phyloP scores from a whole-genome alignment of 192 early-diverging fungal genomes.

The Backusella morwellensis region DNA sequence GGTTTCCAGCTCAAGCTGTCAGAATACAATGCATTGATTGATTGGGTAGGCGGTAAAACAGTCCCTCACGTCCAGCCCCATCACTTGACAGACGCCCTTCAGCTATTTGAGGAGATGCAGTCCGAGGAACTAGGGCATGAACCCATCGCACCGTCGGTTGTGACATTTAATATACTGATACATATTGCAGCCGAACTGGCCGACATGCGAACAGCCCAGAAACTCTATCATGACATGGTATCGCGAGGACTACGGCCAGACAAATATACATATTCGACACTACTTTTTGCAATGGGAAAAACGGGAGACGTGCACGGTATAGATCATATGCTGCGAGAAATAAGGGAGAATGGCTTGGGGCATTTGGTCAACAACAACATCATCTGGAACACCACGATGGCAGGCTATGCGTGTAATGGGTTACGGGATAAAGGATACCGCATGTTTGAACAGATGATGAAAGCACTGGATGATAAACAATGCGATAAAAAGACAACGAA shows the following conservation, averaged over 20 bases:
- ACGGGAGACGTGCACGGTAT: slow-evolving; percentile 28
- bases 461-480: neutral
- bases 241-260: slow-evolving; percentile 23
- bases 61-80: slow-evolving; percentile 17
- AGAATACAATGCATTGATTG: slow-evolving; percentile 34
- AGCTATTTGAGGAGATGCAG: slow-evolving; percentile 31
- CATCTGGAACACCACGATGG: slow-evolving; percentile 31
- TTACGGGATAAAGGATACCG: slow-evolving; percentile 17
- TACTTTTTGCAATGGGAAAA: slow-evolving; percentile 21
- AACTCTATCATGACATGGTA: slow-evolving; percentile 36
- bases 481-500: neutral
- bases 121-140: neutral
- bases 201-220: slow-evolving; percentile 35
- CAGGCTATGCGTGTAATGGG: slow-evolving; percentile 27
- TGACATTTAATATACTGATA: slow-evolving; percentile 36
- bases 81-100: slow-evolving; percentile 32
- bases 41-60: slow-evolving; percentile 32
- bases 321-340: slow-evolving; percentile 19
- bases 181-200: slow-evolving; percentile 21
- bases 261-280: slow-evolving; percentile 27
- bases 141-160: slow-evolving; percentile 12
- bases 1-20: slow-evolving; percentile 16
- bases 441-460: slow-evolving; percentile 31
- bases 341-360: slow-evolving; percentile 2
- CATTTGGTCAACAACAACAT: slow-evolving; percentile 19